Conservation (phyloP, 2,329 filamentous ascomycete genomes). For the Delphinella strobiligena region DNA sequence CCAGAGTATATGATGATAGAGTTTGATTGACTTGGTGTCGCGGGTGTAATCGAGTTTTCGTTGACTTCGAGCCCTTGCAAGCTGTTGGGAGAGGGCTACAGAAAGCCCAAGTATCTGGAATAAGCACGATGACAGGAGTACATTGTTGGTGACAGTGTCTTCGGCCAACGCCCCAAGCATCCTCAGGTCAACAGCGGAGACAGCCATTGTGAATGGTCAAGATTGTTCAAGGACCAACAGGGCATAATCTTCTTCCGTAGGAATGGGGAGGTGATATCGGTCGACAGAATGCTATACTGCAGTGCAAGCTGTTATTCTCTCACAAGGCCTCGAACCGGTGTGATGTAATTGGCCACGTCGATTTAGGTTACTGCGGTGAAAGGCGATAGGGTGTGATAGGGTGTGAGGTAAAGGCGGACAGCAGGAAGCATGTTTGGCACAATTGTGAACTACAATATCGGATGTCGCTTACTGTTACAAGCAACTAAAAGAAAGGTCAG, state of each 20-base stretch:
- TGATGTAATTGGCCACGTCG: not conserved
- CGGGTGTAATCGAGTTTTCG: slow-evolving; percentile 70
- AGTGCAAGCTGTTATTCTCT: not conserved
- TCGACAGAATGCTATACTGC: not conserved
- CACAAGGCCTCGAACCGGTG: not conserved
- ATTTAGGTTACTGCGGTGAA: not conserved
- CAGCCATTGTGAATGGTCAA: too few species aligned
- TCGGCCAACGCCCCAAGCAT: slow-evolving; percentile 83
- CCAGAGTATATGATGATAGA: slow-evolving; percentile 91
- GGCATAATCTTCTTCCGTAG: not conserved
- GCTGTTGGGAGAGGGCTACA: slow-evolving; percentile 71
- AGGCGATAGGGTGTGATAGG: not conserved
- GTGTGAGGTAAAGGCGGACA: not conserved
- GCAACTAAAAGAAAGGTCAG: not conserved
- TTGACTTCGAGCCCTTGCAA: slow-evolving; percentile 71
- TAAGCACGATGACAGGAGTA: slow-evolving; percentile 66
- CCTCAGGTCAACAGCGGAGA: slow-evolving; percentile 94
- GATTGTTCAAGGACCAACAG: too few species aligned
- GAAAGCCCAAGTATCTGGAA: slow-evolving; percentile 89
- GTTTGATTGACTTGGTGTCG: slow-evolving; percentile 65
- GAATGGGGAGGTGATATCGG: not conserved
- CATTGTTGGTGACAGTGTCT: slow-evolving; percentile 64
- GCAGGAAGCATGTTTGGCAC: not conserved
- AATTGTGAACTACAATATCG: not conserved
- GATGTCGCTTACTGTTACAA: not conserved